phyloP scores from a whole-genome alignment of 2,329 filamentous ascomycete genomes.

The Scleromitrula shiraiana region DNA sequence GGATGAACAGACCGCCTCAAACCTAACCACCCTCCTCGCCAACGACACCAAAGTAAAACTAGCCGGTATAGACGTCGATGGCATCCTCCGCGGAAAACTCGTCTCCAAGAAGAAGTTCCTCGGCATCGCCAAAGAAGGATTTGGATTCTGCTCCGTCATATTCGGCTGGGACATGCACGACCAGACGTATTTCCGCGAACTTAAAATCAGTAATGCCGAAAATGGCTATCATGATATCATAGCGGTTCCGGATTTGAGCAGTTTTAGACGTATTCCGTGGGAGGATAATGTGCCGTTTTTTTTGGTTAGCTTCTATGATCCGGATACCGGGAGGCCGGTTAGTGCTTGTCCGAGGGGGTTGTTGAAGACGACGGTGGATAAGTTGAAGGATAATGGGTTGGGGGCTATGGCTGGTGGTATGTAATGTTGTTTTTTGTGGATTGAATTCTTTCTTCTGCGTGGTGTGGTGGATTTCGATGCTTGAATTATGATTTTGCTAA shows the following conservation, averaged over 20 bases:
- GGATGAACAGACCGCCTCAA: conserved; percentile 48
- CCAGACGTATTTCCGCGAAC: conserved; percentile 75
- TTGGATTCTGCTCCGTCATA: conserved; percentile 89
- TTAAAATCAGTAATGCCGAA: conserved; percentile 80
- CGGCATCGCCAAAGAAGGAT: conserved; percentile 69
- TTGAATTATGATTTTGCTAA: no score
- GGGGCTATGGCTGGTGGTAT: conserved; percentile 84
- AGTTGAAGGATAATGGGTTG: conserved; percentile 60
- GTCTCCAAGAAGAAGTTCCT: conserved; percentile 91
- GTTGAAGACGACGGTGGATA: conserved; percentile 59
- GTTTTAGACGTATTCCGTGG: conserved; percentile 82
- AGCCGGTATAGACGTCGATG: conserved; percentile 80
- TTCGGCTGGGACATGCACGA: conserved; percentile 99
- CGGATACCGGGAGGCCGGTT: conserved; percentile 63
- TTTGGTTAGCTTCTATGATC: conserved; percentile 74
- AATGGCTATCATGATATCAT: conserved; percentile 86
- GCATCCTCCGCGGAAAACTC: conserved; percentile 79
- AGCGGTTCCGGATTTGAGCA: conserved; percentile 69
- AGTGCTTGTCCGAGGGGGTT: conserved; percentile 74
- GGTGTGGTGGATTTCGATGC: no score
- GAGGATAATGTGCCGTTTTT: conserved; percentile 82
- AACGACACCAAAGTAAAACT: conserved; percentile 77
- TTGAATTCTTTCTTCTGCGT: no score
- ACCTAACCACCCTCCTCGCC: conserved; percentile 58
- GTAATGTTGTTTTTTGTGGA: conserved; percentile 24